phyloP scores from a whole-genome alignment of 108 stramenopile species.

The Pseudonitzschia multiseries region DNA sequence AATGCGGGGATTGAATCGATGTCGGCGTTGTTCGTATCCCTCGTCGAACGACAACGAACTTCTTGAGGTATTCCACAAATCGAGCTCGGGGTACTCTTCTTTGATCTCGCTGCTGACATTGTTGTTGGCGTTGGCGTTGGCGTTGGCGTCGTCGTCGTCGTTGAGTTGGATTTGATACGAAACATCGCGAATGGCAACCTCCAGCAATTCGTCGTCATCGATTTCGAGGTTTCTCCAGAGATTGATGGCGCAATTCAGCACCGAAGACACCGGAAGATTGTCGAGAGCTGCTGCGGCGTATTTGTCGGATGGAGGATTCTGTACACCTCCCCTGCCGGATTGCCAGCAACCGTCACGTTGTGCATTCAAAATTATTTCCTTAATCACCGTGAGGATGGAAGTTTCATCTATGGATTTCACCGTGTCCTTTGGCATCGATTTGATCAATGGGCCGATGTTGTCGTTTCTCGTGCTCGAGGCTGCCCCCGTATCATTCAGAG shows the following conservation, averaged over 20 bases:
- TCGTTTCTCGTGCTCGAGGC: slow-evolving; percentile 11
- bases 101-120: not conserved
- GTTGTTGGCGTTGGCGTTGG: slow-evolving; percentile 34
- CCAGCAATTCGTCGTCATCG: slow-evolving; percentile 81
- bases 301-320: slow-evolving; percentile 45
- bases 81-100: not conserved
- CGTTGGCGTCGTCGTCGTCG: slow-evolving; percentile 35
- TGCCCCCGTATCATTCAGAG: slow-evolving; percentile 18
- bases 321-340: slow-evolving; percentile 64
- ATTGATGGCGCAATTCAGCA: slow-evolving; percentile 75
- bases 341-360: slow-evolving; percentile 73
- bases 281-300: slow-evolving; percentile 50
- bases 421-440: not conserved
- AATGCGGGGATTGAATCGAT: slow-evolving; percentile 63
- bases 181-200: slow-evolving; percentile 80
- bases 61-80: not conserved
- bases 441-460: not conserved
- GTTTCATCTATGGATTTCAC: slow-evolving; percentile 27
- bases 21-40: slow-evolving; percentile 15
- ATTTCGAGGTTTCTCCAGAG: slow-evolving; percentile 81
- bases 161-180: slow-evolving; percentile 74
- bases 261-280: slow-evolving; percentile 68
- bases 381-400: slow-evolving; percentile 73
- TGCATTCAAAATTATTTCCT: slow-evolving; percentile 69
- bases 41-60: not conserved